Evolutionary conservation across 2,329 filamentous ascomycete genomes (phyloP), one percentile per base, ranked within the genome.

Genomic region (Aspergillus eucalypticola): DNA sequence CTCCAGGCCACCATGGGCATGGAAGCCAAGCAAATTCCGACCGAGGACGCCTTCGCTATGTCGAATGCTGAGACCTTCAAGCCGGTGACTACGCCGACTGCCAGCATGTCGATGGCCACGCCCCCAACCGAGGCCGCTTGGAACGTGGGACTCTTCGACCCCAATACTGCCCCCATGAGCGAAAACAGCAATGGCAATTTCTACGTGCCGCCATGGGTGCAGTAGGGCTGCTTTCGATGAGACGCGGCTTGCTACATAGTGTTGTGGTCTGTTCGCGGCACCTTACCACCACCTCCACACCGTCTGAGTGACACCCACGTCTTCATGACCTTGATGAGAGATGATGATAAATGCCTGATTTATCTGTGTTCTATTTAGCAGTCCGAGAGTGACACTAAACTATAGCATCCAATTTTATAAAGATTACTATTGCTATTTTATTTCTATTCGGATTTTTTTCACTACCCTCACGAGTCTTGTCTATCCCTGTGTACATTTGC

Each of bases 291-390:
- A 74, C 71, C 72, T 74, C 72, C 64, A 76, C 71, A 76, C 73
- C 70, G 74, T 75, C 66, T 65, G 57, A 64, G 64, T 65, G 66
- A 67, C 63, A 64, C 58, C 58, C 44, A 52, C 64, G 66, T 66
- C 73, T 75, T 76, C 62, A 77, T 68, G 74, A 76, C 75, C 71
- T 68, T 77, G 75, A 77, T 76, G 75, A 77, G 75, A 75, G 75
- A 77, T 77, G 75, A 77, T 76, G 75, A 76, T 75, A 73, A 73
- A 74, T 75, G 70, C 72, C 68, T 73, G 64, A 65, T 71, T 68
- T 71, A 50, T 62, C 62, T 53, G 60, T 71, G 64, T 71, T 71
- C 62, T 55, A 72, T 74, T 75, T 74, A 71, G 68, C 61, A 61
- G 62, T 66, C 59, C 56, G 50, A 69, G 51, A 73, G 65, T 70